Evolutionary conservation across 148 eudicot genomes (phyloP).

Genomic region (Beta vulgaris): DNA sequence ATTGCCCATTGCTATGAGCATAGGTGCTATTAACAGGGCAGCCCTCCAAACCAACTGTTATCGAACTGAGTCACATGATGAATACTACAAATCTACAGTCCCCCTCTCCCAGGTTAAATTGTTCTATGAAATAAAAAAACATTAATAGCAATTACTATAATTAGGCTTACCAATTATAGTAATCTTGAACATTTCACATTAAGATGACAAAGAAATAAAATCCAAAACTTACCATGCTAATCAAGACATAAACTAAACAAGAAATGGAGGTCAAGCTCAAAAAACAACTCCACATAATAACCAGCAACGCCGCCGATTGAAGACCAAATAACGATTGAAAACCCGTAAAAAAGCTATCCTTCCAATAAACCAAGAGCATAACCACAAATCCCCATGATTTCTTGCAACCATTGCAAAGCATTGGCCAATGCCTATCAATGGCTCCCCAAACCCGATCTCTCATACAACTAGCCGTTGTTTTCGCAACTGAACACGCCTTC

Average conservation of each 20-base stretch:
- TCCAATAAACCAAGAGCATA: conserved; percentile 56
- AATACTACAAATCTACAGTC: no score
- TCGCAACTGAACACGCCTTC: conserved; percentile 46
- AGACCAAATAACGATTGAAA: conserved; percentile 49
- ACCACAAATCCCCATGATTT: conserved; percentile 45
- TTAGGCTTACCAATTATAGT: not conserved
- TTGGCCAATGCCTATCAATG: conserved; percentile 76
- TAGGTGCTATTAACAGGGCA: no score
- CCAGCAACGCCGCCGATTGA: conserved; percentile 77
- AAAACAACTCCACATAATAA: conserved; percentile 96
- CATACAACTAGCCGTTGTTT: conserved; percentile 36
- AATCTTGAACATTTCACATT: not conserved
- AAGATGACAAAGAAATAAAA: not conserved
- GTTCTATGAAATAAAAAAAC: no score
- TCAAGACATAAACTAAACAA: conserved; percentile 76
- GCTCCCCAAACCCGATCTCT: conserved; percentile 58
- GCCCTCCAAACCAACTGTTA: no score
- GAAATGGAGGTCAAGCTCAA: conserved; percentile 93
- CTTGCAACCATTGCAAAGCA: conserved; percentile 64
- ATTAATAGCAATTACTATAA: not conserved
- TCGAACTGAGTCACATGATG: no score
- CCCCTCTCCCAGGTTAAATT: no score
- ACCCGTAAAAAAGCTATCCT: conserved; percentile 55
- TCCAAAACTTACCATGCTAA: conserved; percentile 60
- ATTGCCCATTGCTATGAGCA: no score